phyloP scores from a whole-genome alignment of 2,329 filamentous ascomycete species.

The Colletotrichum sp. region DNA sequence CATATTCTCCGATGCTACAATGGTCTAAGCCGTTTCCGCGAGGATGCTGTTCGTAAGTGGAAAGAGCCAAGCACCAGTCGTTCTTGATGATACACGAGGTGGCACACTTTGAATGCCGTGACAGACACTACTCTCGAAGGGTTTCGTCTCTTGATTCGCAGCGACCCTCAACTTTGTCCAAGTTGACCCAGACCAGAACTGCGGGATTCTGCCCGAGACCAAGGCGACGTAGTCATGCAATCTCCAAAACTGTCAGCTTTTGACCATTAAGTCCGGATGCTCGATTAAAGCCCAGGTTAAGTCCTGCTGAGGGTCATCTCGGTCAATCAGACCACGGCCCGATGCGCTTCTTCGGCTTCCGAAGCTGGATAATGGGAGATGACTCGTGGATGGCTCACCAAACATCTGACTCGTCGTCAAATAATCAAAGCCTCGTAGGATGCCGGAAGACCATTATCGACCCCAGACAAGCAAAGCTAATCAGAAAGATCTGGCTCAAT shows the following conservation, averaged over 20 bases:
- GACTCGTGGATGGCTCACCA: neutral
- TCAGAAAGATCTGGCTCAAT: conserved; percentile 34
- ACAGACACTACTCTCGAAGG: neutral
- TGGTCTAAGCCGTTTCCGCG: neutral
- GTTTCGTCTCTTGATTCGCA: neutral
- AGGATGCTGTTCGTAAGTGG: neutral
- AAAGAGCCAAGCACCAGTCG: neutral
- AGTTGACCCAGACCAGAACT: neutral
- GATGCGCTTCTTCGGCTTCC: neutral
- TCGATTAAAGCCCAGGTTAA: neutral
- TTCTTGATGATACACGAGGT: neutral
- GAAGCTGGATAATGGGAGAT: neutral
- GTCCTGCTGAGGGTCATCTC: neutral
- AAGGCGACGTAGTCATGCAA: neutral
- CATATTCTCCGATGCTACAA: neutral
- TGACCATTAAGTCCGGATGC: neutral
- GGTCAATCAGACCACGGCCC: neutral
- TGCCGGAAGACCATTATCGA: conserved; percentile 18
- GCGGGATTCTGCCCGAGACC: neutral
- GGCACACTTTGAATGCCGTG: neutral
- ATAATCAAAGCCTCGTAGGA: neutral
- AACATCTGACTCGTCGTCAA: neutral
- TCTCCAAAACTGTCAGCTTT: neutral
- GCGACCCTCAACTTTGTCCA: neutral
- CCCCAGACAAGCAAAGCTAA: conserved; percentile 22